These are phyloP conservation scores for Hypoxylon sp. DNA, from an alignment of 2,329 filamentous ascomycete genomes.

Conservation along the genomic window DNA sequence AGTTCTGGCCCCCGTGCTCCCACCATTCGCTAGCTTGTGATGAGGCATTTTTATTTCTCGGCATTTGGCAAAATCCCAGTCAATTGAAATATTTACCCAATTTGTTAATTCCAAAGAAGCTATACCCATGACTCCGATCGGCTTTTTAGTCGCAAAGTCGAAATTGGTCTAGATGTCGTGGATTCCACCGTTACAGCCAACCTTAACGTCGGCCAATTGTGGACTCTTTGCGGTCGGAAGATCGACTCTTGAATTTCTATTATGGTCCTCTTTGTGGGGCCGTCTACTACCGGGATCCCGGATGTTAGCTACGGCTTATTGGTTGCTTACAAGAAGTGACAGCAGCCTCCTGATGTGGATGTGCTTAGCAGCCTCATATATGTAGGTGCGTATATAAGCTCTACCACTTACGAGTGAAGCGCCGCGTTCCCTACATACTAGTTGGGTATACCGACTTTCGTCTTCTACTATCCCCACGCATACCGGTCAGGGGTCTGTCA, in stretches of 20 bases:
- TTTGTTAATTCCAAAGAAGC: conserved; percentile 5
- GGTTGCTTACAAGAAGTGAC: conserved; percentile 15
- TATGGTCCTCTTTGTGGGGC: conserved; percentile 34
- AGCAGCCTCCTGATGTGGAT: conserved; percentile 24
- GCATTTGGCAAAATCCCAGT: conserved; percentile 10
- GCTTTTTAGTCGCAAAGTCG: conserved; percentile 17
- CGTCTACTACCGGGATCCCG: conserved; percentile 33
- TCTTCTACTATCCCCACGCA: neutral
- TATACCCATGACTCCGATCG: conserved; percentile 23
- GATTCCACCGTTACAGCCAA: conserved; percentile 31
- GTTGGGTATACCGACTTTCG: neutral
- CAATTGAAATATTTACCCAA: conserved; percentile 25
- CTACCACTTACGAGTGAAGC: neutral
- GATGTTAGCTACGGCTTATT: conserved; percentile 19
- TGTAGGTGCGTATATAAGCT: conserved; percentile 2
- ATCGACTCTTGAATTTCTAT: conserved; percentile 33
- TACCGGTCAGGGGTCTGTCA: neutral
- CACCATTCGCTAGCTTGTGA: conserved; percentile 28
- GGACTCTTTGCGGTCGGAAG: conserved; percentile 37
- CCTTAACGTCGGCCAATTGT: conserved; percentile 42
- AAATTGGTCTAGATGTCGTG: conserved; percentile 29
- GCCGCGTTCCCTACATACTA: neutral
- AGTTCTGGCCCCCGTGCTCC: conserved; percentile 22
- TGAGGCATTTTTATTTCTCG: conserved; percentile 36
- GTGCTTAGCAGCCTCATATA: conserved; percentile 10